Percentiles rank a stretch among this genome's conserved stretches.
These are phyloP conservation scores for Kazachstania africana DNA, from an alignment of 805 yeast genomes.

Conservation along the genomic window DNA sequence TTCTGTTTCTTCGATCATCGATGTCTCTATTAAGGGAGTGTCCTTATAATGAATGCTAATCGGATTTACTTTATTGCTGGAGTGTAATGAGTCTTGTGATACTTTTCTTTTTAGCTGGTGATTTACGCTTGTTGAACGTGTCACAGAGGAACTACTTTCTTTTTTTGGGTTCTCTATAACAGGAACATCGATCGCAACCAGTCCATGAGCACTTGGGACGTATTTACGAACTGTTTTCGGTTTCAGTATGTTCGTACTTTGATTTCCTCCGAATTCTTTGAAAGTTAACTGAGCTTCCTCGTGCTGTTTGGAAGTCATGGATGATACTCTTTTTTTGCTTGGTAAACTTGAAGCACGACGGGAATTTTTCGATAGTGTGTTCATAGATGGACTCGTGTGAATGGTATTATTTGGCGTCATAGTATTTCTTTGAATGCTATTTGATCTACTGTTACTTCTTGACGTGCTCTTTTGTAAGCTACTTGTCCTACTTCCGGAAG, in stretches of 20 bases:
- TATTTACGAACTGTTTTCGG: constrained; percentile 50
- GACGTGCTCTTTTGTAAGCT: too few species aligned
- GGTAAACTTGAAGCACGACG: constrained; percentile 12
- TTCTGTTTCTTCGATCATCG: constrained; percentile 19
- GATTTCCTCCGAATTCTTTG: constrained; percentile 25
- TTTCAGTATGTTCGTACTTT: constrained; percentile 7
- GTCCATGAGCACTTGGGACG: constrained; percentile 64
- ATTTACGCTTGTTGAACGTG: not conserved
- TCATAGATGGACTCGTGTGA: constrained; percentile 1
- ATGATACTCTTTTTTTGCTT: constrained; percentile 3
- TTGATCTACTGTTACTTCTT: not conserved
- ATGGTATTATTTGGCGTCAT: not conserved
- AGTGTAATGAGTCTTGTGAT: constrained; percentile 6
- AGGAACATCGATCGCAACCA: constrained; percentile 60
- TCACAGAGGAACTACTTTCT: not conserved
- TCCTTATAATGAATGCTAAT: too few species aligned
- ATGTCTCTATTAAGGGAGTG: constrained; percentile 12
- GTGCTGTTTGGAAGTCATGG: constrained; percentile 2
- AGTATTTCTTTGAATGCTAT: not conserved
- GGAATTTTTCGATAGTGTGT: constrained; percentile 1
- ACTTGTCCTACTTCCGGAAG: too few species aligned
- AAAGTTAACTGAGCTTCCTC: constrained; percentile 23
- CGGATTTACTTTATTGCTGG: not conserved
- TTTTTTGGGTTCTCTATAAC: constrained; percentile 17
- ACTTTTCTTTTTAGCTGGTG: constrained; percentile 3